Evolutionary conservation across 2,329 filamentous ascomycete genomes (phyloP).

Genomic region (Aspergillus amoenus): DNA sequence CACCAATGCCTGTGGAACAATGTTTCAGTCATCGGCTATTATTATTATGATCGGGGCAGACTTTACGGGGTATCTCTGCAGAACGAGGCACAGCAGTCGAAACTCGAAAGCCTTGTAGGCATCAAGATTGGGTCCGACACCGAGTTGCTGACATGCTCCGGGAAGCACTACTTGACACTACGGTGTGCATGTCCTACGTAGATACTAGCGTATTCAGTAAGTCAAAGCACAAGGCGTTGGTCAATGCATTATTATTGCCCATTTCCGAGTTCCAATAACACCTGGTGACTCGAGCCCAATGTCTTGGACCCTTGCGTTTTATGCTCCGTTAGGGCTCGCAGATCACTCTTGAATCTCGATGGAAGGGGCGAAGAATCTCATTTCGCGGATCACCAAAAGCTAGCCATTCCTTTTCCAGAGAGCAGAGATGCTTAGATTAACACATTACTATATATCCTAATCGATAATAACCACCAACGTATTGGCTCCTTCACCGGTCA

Average conservation of each 20-base stretch:
- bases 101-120: too few species aligned
- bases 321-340: background rate
- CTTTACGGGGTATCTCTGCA: too few species aligned
- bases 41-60: background rate
- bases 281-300: background rate
- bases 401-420: conserved; percentile 4
- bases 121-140: too few species aligned
- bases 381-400: background rate
- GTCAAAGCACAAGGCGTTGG: background rate
- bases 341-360: background rate
- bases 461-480: background rate
- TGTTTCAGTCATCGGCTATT: background rate
- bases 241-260: background rate
- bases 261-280: background rate
- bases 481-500: background rate
- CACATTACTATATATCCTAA: background rate
- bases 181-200: too few species aligned
- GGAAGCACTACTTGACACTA: too few species aligned
- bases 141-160: too few species aligned
- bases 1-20: conserved; percentile 3
- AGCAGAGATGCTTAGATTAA: conserved; percentile 8
- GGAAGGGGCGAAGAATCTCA: background rate
- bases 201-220: background rate
- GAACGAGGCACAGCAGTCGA: too few species aligned
- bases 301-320: background rate